A percentile compares a stretch with the other conserved stretches of the same genome.
Evolutionary conservation across 352 stramenopile genomes (phyloP).

Genomic region (Phytophthora syringae): DNA sequence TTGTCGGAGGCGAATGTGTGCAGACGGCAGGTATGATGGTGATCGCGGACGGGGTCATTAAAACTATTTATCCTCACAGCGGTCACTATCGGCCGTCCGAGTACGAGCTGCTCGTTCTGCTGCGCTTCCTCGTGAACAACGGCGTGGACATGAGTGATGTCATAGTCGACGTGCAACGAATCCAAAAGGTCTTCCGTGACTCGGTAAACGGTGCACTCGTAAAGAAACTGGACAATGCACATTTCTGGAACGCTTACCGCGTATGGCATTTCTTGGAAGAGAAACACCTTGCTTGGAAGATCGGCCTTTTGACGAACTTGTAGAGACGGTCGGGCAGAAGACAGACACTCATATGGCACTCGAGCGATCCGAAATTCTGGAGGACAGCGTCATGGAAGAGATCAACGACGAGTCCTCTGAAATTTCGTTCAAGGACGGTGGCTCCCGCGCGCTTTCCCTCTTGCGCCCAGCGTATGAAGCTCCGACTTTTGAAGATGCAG

Average conservation of each 20-base stretch:
- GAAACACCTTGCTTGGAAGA: conserved; percentile 83
- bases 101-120: conserved; percentile 93
- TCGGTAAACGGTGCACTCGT: conserved; percentile 74
- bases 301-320: conserved; percentile 81
- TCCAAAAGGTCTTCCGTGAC: conserved; percentile 95
- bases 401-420: conserved; percentile 37
- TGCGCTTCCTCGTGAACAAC: conserved; percentile 93
- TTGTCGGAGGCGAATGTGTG: conserved; percentile 96
- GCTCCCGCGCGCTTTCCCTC: conserved; percentile 31
- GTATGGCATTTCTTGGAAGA: conserved; percentile 78
- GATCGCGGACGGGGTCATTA: conserved; percentile 90
- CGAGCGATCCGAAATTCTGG: conserved; percentile 48
- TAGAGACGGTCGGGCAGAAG: conserved; percentile 69
- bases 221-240: conserved; percentile 84
- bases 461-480: conserved; percentile 33
- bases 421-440: conserved; percentile 37
- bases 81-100: conserved; percentile 97
- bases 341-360: conserved; percentile 45
- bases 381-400: conserved; percentile 58
- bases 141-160: conserved; percentile 92
- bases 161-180: conserved; percentile 95
- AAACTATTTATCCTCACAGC: conserved; percentile 96
- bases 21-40: conserved; percentile 97
- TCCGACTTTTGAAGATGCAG: conserved; percentile 53
- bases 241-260: conserved; percentile 83